A percentile compares a stretch with the other conserved stretches of the same genome.
Conservation (phyloP, 2,329 filamentous ascomycete genomes). For the Microdochium bolleyi region DNA sequence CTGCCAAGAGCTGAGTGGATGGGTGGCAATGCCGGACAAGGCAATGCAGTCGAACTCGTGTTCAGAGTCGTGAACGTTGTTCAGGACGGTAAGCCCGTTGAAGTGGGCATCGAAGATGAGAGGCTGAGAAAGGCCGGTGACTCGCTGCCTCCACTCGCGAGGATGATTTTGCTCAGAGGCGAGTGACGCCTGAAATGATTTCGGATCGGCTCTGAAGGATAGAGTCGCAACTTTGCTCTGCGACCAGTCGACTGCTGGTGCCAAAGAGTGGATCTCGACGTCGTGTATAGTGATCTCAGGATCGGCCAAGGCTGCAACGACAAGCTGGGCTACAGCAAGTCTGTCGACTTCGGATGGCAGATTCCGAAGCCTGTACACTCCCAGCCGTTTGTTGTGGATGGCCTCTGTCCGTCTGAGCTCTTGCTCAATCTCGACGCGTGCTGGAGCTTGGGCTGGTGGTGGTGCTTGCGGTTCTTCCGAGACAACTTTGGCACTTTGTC, state of each 20-base stretch:
- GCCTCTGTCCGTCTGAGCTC: neutral
- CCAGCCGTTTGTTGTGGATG: neutral
- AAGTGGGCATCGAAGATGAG: slow-evolving; percentile 13
- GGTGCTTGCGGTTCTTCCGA: neutral
- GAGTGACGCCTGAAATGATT: neutral
- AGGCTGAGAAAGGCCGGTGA: neutral
- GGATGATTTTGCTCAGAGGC: neutral
- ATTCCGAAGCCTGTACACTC: neutral
- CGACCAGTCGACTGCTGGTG: neutral
- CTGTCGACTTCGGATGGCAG: neutral
- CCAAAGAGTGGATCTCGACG: neutral
- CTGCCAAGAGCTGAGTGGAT: slow-evolving; percentile 16
- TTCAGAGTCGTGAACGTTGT: slow-evolving; percentile 7
- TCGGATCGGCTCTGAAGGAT: neutral
- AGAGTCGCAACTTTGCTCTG: neutral
- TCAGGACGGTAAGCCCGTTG: slow-evolving; percentile 11
- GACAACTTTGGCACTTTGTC: too few species aligned
- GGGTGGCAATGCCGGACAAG: slow-evolving; percentile 12
- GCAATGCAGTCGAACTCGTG: slow-evolving; percentile 13
- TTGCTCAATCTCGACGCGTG: too few species aligned
- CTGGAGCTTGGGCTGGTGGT: too few species aligned
- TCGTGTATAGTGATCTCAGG: neutral
- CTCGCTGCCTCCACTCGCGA: neutral
- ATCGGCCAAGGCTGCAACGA: neutral
- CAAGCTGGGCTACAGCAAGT: neutral